Conservation (phyloP, 441 rosid species). For the Erodium texanum region DNA sequence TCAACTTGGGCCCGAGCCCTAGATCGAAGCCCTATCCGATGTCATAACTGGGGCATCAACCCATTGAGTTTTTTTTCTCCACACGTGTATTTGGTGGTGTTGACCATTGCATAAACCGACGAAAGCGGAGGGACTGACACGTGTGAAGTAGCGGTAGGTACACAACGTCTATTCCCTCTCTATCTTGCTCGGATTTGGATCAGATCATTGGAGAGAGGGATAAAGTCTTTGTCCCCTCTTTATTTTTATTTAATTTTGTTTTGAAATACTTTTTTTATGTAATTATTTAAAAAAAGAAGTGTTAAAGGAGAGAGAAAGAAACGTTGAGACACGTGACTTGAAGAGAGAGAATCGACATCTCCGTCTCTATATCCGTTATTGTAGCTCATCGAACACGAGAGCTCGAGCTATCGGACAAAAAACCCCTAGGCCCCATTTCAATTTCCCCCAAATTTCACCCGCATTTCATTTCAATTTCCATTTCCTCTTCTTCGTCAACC, state of each 20-base stretch:
- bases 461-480: conserved; percentile 2
- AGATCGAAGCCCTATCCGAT: neutral
- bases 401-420: conserved; percentile 3
- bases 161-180: neutral
- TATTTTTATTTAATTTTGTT: too few relatives aligned
- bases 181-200: too few relatives aligned
- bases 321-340: neutral
- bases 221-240: too few relatives aligned
- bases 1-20: neutral
- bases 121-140: neutral
- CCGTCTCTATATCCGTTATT: neutral
- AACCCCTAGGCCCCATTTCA: neutral
- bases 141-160: neutral
- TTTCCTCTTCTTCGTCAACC: conserved; percentile 7
- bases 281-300: neutral
- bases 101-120: neutral
- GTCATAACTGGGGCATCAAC: neutral
- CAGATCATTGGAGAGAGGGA: too few relatives aligned
- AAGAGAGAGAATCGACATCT: neutral
- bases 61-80: neutral
- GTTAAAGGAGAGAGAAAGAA: neutral
- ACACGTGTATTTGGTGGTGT: too few relatives aligned
- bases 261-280: too few relatives aligned
- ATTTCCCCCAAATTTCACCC: conserved; percentile 7
- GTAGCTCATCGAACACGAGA: too few relatives aligned